phyloP scores from a whole-genome alignment of 768 basidiomycete genomes.

The Phylloporus rhodoxanthus region DNA sequence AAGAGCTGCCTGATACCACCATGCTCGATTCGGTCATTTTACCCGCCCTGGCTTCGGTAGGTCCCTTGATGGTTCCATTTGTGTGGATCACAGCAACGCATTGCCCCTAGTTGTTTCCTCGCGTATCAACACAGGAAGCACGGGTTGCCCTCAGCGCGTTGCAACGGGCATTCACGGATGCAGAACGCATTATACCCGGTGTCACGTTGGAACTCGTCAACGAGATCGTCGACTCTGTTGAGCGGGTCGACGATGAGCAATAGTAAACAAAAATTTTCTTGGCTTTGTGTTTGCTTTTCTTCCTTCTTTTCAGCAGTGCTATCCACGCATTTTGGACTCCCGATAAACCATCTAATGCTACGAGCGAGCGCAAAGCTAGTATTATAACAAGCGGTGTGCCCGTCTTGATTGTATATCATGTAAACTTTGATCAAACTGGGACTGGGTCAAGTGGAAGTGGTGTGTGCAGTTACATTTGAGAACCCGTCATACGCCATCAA shows the following conservation, averaged over 20 bases:
- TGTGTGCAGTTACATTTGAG: background rate
- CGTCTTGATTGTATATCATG: slow-evolving; percentile 22
- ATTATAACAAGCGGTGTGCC: slow-evolving; percentile 15
- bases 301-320: background rate
- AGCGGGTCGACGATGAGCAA: slow-evolving; percentile 75
- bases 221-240: slow-evolving; percentile 90
- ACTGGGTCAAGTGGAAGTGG: background rate
- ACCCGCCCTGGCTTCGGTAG: slow-evolving; percentile 92
- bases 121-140: slow-evolving; percentile 90
- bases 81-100: slow-evolving; percentile 7
- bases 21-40: slow-evolving; percentile 95
- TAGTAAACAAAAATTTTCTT: slow-evolving; percentile 19
- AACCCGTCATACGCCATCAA: slow-evolving; percentile 2
- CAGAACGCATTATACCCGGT: slow-evolving; percentile 93
- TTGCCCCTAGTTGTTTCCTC: slow-evolving; percentile 68
- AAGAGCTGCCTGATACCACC: slow-evolving; percentile 66
- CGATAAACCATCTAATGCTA: slow-evolving; percentile 12
- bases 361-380: slow-evolving; percentile 13
- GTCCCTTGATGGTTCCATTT: slow-evolving; percentile 19
- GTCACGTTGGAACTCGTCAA: slow-evolving; percentile 89
- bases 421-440: slow-evolving; percentile 5
- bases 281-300: slow-evolving; percentile 13
- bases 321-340: slow-evolving; percentile 17
- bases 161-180: slow-evolving; percentile 89
- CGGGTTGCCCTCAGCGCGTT: slow-evolving; percentile 78